Evolutionary conservation across 768 basidiomycete genomes (phyloP).

Genomic region (Cantharellus anzutake): DNA sequence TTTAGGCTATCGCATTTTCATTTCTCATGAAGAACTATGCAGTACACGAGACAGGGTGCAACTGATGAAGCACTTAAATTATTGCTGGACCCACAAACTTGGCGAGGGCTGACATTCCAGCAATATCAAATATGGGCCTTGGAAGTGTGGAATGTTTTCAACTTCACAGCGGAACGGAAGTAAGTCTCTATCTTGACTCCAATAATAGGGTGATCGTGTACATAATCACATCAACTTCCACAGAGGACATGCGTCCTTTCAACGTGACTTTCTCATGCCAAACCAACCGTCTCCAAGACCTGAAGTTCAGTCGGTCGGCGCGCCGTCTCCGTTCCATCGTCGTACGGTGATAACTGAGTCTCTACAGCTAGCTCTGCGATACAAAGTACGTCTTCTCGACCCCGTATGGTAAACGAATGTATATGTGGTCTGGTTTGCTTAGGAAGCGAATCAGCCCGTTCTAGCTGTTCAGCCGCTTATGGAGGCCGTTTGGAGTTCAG

Average conservation of each 20-base stretch:
- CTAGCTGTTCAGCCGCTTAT: constrained; percentile 46
- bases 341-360: background rate
- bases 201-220: background rate
- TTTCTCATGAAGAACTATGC: background rate
- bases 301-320: background rate
- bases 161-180: constrained; percentile 50
- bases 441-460: constrained; percentile 49
- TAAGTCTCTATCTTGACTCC: constrained; percentile 16
- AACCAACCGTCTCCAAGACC: constrained; percentile 1
- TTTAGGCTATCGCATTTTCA: background rate
- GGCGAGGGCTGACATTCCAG: constrained; percentile 42
- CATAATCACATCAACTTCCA: too few relatives aligned
- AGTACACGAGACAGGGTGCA: constrained; percentile 53
- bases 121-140: constrained; percentile 58
- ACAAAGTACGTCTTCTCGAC: background rate
- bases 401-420: background rate
- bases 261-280: constrained; percentile 4
- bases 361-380: background rate
- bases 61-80: constrained; percentile 41
- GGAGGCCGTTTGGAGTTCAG: constrained; percentile 57
- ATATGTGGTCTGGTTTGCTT: background rate
- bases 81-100: constrained; percentile 48
- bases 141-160: constrained; percentile 61
- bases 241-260: constrained; percentile 4
- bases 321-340: background rate